A percentile compares a stretch with the other conserved stretches of the same genome.
Conservation (phyloP, 2,329 filamentous ascomycete species). For the Colletotrichum orchidophilum region DNA sequence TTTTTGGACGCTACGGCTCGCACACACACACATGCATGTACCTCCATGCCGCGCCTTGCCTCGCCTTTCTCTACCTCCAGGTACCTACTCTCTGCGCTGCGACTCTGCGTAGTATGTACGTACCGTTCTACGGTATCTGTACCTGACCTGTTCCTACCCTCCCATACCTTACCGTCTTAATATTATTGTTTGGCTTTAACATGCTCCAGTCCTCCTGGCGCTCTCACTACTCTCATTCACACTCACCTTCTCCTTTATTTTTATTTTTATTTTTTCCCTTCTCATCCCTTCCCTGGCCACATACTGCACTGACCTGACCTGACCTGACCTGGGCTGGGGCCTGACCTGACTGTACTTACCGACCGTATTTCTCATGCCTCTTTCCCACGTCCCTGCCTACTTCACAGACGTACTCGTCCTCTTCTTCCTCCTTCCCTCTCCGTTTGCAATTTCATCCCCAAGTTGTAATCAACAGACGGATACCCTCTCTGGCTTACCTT, state of each 20-base stretch:
- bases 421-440: conserved; percentile 25
- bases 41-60: not conserved
- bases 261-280: conserved; percentile 3
- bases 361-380: conserved; percentile 34
- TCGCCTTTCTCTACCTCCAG: not conserved
- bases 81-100: not conserved
- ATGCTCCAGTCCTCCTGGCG: conserved; percentile 25
- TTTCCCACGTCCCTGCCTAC: conserved; percentile 23
- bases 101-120: not conserved
- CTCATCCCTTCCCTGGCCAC: conserved; percentile 31
- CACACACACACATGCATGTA: conserved; percentile 3
- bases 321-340: conserved; percentile 28
- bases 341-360: conserved; percentile 27
- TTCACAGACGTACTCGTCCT: conserved; percentile 11
- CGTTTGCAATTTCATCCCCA: conserved; percentile 33
- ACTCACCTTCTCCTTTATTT: conserved; percentile 8
- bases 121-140: not conserved
- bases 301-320: conserved; percentile 32
- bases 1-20: conserved; percentile 1
- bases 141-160: conserved; percentile 11
- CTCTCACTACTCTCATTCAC: not conserved
- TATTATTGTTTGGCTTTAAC: conserved; percentile 35
- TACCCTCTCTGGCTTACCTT: conserved; percentile 2
- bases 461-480: conserved; percentile 31
- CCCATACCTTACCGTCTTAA: conserved; percentile 25